Conservation (phyloP, 2,329 filamentous ascomycete species). For the Pestalotiopsis sp. region DNA sequence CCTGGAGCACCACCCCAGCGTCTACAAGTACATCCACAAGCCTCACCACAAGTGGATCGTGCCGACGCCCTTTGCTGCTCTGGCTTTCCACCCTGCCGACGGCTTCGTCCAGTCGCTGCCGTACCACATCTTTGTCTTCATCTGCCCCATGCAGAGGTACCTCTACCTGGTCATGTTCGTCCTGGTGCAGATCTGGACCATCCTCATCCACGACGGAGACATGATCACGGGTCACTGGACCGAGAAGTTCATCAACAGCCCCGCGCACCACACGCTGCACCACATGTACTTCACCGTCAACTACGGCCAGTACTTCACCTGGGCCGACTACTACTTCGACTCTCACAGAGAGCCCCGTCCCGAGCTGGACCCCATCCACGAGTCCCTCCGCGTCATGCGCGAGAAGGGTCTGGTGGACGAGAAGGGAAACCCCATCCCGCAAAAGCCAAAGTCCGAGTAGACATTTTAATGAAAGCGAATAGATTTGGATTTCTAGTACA, state of each 20-base stretch:
- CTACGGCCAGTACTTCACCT: conserved; percentile 53
- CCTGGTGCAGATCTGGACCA: conserved; percentile 50
- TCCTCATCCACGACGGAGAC: conserved; percentile 52
- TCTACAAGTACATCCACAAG: conserved; percentile 94
- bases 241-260: conserved; percentile 50
- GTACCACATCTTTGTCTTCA: conserved; percentile 47
- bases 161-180: conserved; percentile 47
- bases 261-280: conserved; percentile 50
- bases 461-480: conserved; percentile 16
- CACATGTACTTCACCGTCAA: conserved; percentile 54
- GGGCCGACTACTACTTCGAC: conserved; percentile 47
- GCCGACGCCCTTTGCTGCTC: conserved; percentile 48
- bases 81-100: conserved; percentile 50
- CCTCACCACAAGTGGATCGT: conserved; percentile 91
- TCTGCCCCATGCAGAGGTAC: conserved; percentile 49
- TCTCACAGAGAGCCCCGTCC: conserved; percentile 47
- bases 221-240: conserved; percentile 50
- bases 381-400: conserved; percentile 45
- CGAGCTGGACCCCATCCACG: conserved; percentile 45
- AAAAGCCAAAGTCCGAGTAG: conserved; percentile 16
- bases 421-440: conserved; percentile 36
- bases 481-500: not conserved
- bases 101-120: conserved; percentile 49
- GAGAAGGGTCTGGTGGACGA: conserved; percentile 48
- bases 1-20: conserved; percentile 68